These are phyloP conservation scores for Gonapodya sp. DNA, from an alignment of 192 early-diverging fungal species.

Conservation along the genomic window DNA sequence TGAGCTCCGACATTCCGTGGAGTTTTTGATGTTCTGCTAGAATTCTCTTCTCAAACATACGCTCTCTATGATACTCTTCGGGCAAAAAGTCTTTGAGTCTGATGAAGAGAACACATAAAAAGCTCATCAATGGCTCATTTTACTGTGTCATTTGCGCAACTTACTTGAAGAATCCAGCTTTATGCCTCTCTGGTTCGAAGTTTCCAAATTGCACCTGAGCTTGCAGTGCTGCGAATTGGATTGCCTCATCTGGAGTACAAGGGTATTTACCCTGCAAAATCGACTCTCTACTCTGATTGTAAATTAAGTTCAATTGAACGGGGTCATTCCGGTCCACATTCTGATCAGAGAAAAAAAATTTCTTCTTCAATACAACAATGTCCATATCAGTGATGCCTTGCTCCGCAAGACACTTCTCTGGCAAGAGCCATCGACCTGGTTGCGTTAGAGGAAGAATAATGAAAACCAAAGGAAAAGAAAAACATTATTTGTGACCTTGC, in stretches of 20 bases:
- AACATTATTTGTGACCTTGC: too few species aligned
- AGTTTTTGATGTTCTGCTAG: slow-evolving; percentile 42
- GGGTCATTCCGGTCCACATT: slow-evolving; percentile 49
- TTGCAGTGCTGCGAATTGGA: slow-evolving; percentile 44
- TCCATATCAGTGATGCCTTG: slow-evolving; percentile 38
- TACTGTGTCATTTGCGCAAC: not conserved
- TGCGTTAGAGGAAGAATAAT: slow-evolving; percentile 10
- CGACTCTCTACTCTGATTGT: slow-evolving; percentile 38
- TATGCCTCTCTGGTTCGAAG: slow-evolving; percentile 45
- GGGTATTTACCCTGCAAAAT: slow-evolving; percentile 42
- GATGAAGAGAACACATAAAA: not conserved
- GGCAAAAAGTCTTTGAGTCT: slow-evolving; percentile 41
- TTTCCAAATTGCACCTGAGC: slow-evolving; percentile 44
- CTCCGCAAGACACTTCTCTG: slow-evolving; percentile 40
- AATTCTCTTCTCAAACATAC: slow-evolving; percentile 40
- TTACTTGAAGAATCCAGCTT: slow-evolving; percentile 36
- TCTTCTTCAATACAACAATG: slow-evolving; percentile 45
- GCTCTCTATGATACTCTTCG: slow-evolving; percentile 36
- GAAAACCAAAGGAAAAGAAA: not conserved
- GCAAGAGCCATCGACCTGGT: slow-evolving; percentile 36
- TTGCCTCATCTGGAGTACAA: slow-evolving; percentile 43
- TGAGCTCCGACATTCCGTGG: slow-evolving; percentile 40
- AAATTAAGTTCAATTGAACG: slow-evolving; percentile 48
- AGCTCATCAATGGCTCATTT: not conserved
- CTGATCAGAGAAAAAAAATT: slow-evolving; percentile 52